Percentiles rank a stretch among this genome's conserved stretches.
Conservation (phyloP, 2,329 filamentous ascomycete genomes). For the Fusarium nodosum region DNA sequence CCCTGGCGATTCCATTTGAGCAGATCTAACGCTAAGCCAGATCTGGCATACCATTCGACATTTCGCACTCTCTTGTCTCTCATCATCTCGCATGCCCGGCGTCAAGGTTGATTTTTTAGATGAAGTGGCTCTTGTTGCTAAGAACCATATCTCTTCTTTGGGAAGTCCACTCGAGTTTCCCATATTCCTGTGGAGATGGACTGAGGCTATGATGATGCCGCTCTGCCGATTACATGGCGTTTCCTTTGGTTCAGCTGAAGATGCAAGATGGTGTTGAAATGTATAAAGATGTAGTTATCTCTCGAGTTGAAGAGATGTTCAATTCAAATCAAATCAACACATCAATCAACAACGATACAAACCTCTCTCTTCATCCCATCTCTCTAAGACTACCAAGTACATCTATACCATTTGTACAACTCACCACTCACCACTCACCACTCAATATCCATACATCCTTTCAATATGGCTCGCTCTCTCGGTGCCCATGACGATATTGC, state of each 20-base stretch:
- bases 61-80: slow-evolving; percentile 11
- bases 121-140: neutral
- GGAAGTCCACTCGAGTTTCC: slow-evolving; percentile 19
- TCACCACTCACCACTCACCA: neutral
- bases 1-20: slow-evolving; percentile 5
- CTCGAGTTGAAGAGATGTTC: neutral
- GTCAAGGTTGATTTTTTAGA: slow-evolving; percentile 5
- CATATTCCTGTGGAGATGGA: neutral
- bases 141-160: slow-evolving; percentile 6
- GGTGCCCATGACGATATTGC: slow-evolving; percentile 52
- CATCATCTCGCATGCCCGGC: slow-evolving; percentile 3
- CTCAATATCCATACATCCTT: neutral
- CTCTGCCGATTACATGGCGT: slow-evolving; percentile 9
- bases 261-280: neutral
- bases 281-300: slow-evolving; percentile 33
- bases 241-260: slow-evolving; percentile 5
- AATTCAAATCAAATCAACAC: neutral
- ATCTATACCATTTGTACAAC: neutral
- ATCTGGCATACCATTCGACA: slow-evolving; percentile 32
- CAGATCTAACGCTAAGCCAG: slow-evolving; percentile 30
- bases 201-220: slow-evolving; percentile 31
- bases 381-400: neutral
- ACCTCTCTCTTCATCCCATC: neutral
- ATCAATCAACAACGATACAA: slow-evolving; percentile 5
- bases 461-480: slow-evolving; percentile 45